Base-by-base conservation (phyloP, 192 early-diverging fungal genomes). In the Mortierella hygrophila region DNA sequence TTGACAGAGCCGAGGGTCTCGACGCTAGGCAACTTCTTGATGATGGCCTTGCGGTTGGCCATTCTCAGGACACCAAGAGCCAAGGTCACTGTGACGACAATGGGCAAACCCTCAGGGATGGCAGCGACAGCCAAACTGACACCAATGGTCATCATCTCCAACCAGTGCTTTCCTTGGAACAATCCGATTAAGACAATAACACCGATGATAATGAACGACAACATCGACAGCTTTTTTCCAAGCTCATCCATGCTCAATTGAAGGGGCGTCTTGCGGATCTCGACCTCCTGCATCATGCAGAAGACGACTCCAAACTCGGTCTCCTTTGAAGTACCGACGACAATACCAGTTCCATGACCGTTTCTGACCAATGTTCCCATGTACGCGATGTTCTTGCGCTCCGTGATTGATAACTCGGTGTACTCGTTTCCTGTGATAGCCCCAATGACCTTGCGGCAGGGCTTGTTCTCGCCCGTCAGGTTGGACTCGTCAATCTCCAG, bases 251-350 rank as follows among this genome's bases (percentile, higher is more conserved):
- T 99, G 79, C 96, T 97, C 54, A 92, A 77, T 83, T 99, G 98
- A 74, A 99, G 86, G 21, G 98, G 97, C 2, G 98, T 99, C 81
- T 96, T 97, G 26, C 94, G 93, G 11, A 92, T 93, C 88, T 99
- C 97, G 13, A 96, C 96, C 74, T 98, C 97, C 88, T 96, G 95
- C 94, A 99, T 95, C 95, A 99, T 95, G 10, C 90, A 91, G 88
- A 98, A 97, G 55, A 99, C 97, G 49, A 92, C 90, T n/a, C 97
- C 98, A 91, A 98, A 97, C 88, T 99, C 98, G 2, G 97, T 99
- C 32, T 95, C 88, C 54, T 94, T 94, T 23, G 96, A 97, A 2
- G 92, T 99, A 15, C 94, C 96, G 83, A 99, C 93, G 4, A 99
- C 97, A 72, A 99, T 93, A 68, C 97, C 98, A 10, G 91, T 88